A percentile compares a stretch with the other conserved stretches of the same genome.
phyloP scores from a whole-genome alignment of 176 grass and related monocot genomes.

The Carex parvula region DNA sequence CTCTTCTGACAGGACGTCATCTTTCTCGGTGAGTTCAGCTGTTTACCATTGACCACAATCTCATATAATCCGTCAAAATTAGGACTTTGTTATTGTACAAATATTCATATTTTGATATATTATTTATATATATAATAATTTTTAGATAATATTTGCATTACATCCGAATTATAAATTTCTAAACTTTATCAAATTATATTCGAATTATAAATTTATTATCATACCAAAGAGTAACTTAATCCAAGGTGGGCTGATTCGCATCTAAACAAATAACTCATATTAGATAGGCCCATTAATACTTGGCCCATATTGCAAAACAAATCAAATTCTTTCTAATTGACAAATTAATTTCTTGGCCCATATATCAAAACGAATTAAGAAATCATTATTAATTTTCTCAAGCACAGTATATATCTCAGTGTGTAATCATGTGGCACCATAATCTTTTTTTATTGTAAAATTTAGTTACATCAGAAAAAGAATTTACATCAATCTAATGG shows the following conservation, averaged over 20 bases:
- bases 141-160: not conserved
- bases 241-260: not conserved
- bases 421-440: not conserved
- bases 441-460: not conserved
- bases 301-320: not conserved
- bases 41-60: no score
- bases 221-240: not conserved
- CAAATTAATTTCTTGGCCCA: not conserved
- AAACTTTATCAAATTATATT: no score
- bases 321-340: not conserved
- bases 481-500: not conserved
- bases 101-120: not conserved
- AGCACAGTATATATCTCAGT: not conserved
- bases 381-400: not conserved
- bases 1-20: no score
- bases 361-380: not conserved
- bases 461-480: not conserved
- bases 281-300: not conserved
- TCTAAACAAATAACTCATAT: not conserved
- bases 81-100: no score
- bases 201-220: not conserved
- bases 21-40: no score
- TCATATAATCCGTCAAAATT: no score
- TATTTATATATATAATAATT: not conserved
- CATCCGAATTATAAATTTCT: not conserved